Evolutionary conservation across 2,329 filamentous ascomycete genomes (phyloP), one percentile per base, ranked within the genome.

Genomic region (Bipolaris oryzae): DNA sequence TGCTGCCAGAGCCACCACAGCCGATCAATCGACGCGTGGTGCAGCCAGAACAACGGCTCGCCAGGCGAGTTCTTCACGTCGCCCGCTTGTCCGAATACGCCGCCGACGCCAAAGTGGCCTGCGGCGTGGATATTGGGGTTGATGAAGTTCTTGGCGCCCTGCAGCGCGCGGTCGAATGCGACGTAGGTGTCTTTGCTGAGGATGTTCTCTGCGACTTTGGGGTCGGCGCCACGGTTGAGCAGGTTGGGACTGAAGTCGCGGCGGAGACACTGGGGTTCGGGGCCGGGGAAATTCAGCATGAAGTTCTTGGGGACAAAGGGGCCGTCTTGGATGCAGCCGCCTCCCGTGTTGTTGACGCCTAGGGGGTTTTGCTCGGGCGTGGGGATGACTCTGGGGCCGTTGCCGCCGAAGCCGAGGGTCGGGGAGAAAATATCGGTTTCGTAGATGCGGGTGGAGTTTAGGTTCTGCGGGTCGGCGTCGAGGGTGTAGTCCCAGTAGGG

Each of bases 21-120:
- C 5, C 64, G 69, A 55, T 78, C 76, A 2, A 78, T 57, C 47
- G 75, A 74, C 3, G 66, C 64, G 54, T 78, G 73, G 54, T 79
- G 76, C 23, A 78, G 61, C 39, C 69, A 79, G 62, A 75, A 80
- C 3, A 73, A 51, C 18, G 72, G 78, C 7, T 63, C 61, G 9
- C 68, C 74, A 13, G 75, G 76, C n/a, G 70, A 72, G 18, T 72
- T 71, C 16, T 65, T 64, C n/a, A 72, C 66, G 61, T 75, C 68
- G 6, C 73, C 73, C 34, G 72, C 65, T 38, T 62, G 64, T 1
- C 74, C 72, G 13, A 74, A 44, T 3, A 66, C 70, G 10, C 74
- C 75, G 5, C 73, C 74, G 25, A 76, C 68, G 4, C 72, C 74
- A 53, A 76, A 77, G 50, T 77, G 75, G 0, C 73, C 75, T 43